phyloP scores from a whole-genome alignment of 2,329 filamentous ascomycete species.

The Sphaerulina musiva region DNA sequence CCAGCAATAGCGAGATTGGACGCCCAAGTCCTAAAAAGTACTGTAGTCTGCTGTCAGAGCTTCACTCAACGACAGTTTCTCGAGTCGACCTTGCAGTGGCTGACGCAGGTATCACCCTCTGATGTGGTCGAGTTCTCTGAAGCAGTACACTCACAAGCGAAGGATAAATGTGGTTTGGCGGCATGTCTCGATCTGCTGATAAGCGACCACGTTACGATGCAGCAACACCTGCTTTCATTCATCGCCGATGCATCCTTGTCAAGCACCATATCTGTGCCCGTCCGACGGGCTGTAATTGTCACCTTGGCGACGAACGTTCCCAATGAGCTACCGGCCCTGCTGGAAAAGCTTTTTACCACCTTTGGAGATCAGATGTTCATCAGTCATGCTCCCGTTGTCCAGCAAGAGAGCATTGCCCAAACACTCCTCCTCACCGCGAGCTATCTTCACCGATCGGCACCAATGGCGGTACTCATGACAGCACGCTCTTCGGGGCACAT shows the following conservation, averaged over 20 bases:
- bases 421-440: slow-evolving; percentile 70
- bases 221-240: slow-evolving; percentile 21
- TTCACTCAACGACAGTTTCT: slow-evolving; percentile 40
- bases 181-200: slow-evolving; percentile 16
- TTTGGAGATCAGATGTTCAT: slow-evolving; percentile 87
- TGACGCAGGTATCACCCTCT: slow-evolving; percentile 14
- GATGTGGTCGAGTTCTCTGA: too few relatives aligned
- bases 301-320: slow-evolving; percentile 19
- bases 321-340: slow-evolving; percentile 44
- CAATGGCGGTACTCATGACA: slow-evolving; percentile 60
- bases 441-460: slow-evolving; percentile 61
- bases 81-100: slow-evolving; percentile 32
- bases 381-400: slow-evolving; percentile 71
- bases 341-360: slow-evolving; percentile 63
- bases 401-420: slow-evolving; percentile 84
- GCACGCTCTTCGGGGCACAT: slow-evolving; percentile 69
- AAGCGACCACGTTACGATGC: slow-evolving; percentile 14
- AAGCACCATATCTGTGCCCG: slow-evolving; percentile 17
- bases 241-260: slow-evolving; percentile 23
- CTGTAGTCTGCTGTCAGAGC: slow-evolving; percentile 13
- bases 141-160: neutral
- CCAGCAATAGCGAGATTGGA: neutral
- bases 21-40: slow-evolving; percentile 1
- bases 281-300: slow-evolving; percentile 28
- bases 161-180: slow-evolving; percentile 12